A percentile compares a stretch with the other conserved stretches of the same genome.
Evolutionary conservation across 2,329 filamentous ascomycete species (phyloP).

Genomic region (Stachybotrys elegans): DNA sequence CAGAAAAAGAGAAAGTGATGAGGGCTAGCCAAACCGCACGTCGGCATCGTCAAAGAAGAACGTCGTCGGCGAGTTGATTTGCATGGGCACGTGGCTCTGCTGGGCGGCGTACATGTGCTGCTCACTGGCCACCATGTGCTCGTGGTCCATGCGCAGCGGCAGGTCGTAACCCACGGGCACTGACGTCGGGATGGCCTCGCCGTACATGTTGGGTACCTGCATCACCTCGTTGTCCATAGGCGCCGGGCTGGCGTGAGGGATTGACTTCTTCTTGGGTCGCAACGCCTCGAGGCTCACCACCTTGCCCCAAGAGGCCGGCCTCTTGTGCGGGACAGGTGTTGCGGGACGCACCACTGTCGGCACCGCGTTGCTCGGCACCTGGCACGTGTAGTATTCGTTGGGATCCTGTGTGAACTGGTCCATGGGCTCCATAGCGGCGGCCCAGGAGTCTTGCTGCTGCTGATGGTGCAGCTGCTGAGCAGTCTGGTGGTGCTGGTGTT

Average conservation of each 20-base stretch:
- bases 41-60: slow-evolving; percentile 22
- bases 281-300: slow-evolving; percentile 31
- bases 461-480: not conserved
- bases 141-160: slow-evolving; percentile 21
- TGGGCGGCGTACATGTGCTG: slow-evolving; percentile 15
- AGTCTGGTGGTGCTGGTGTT: slow-evolving; percentile 9
- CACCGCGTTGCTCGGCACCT: slow-evolving; percentile 16
- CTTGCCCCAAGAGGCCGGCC: slow-evolving; percentile 33
- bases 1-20: not conserved
- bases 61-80: slow-evolving; percentile 20
- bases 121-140: slow-evolving; percentile 2
- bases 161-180: slow-evolving; percentile 20
- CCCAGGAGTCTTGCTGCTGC: not conserved
- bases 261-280: slow-evolving; percentile 29
- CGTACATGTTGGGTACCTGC: slow-evolving; percentile 22
- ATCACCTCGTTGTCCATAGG: slow-evolving; percentile 20
- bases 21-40: slow-evolving; percentile 11
- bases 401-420: not conserved
- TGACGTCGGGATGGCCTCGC: slow-evolving; percentile 21
- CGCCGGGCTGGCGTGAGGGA: slow-evolving; percentile 22
- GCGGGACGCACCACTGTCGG: slow-evolving; percentile 26
- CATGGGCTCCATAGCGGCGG: not conserved
- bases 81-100: slow-evolving; percentile 16
- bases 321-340: slow-evolving; percentile 32
- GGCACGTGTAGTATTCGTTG: slow-evolving; percentile 12